Evolutionary conservation across 2,329 filamentous ascomycete species (phyloP), one percentile per base, ranked within the genome.

Genomic region (Cercospora sojina): DNA sequence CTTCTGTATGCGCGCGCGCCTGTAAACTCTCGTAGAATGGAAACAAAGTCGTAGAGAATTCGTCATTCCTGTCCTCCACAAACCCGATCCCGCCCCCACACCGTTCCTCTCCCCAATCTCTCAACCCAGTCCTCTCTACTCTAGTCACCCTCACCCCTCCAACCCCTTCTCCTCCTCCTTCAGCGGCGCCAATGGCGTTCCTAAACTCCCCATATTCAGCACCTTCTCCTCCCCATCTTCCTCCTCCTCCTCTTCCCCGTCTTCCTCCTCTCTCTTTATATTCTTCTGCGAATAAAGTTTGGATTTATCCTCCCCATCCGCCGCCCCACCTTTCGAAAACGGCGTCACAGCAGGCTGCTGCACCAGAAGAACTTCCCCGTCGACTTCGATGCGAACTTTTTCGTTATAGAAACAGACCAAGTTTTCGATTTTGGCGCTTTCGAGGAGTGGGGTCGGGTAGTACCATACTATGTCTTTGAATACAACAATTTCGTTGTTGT

Each of bases 351-450:
- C 70, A 16, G 76, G 72, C 62, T 70, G 66, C 57, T 74, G 74
- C 56, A 78, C n/a, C n/a, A n/a, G n/a, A n/a, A n/a, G 59, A 67
- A 67, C 70, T 64, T 77, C 67, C n/a, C 76, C 76, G 64, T 79
- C 78, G n/a, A 78, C 73, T 0, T 87, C 87, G n/a, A 90, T 82
- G 67, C 89, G 86, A 1, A 90, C 86, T 76, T 87, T 88, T 74
- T 90, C 88, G 68, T 90, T 89, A 69, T 90, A 90, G 67, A 90
- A 90, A 72, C 87, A 90, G 12, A 63, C 55, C 12, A 66, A 9
- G 67, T 87, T 87, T 1, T 84, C 84, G 66, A 90, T 80, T 2
- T 76, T 77, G 2, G 81, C 83, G 64, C 84, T 85, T 76, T 90
- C 88, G 0, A 80, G 71, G 0, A 83, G 86, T 2, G 88, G 87